Conservation (phyloP, 306 rosid genomes). For the Boehmeria nivea region DNA sequence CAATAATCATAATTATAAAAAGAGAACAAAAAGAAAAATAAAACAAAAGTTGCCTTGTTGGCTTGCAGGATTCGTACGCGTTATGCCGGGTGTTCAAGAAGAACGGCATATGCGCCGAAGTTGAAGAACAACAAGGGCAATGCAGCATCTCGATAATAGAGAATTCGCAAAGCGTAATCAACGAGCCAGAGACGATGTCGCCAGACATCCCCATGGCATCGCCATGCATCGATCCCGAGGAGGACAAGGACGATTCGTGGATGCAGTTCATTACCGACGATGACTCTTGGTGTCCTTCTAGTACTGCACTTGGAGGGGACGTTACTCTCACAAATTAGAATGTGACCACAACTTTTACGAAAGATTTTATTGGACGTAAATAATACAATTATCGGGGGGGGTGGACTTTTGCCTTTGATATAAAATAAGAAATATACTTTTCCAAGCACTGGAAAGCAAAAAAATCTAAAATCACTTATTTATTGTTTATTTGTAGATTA, state of each 20-base stretch:
- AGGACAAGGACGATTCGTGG: conserved; percentile 95
- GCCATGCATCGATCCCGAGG: conserved; percentile 49
- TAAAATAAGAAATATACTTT: conserved; percentile 12
- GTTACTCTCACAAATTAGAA: conserved; percentile 60
- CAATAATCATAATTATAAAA: no score
- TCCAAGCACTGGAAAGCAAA: background rate
- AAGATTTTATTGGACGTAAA: conserved; percentile 43
- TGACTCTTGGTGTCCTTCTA: conserved; percentile 76
- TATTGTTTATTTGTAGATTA: background rate
- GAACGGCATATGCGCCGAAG: conserved; percentile 84
- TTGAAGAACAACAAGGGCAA: conserved; percentile 70
- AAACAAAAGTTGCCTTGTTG: no score
- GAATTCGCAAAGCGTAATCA: conserved; percentile 43
- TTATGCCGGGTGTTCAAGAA: conserved; percentile 96
- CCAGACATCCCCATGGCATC: conserved; percentile 70
- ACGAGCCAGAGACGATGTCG: conserved; percentile 71
- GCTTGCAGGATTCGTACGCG: conserved; percentile 85
- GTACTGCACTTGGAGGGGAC: conserved; percentile 33
- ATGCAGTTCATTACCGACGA: conserved; percentile 93
- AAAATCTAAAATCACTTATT: background rate
- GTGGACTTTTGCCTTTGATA: conserved; percentile 20
- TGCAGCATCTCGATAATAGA: conserved; percentile 49
- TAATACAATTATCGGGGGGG: conserved; percentile 33
- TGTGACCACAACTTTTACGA: background rate
- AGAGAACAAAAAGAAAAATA: no score